phyloP scores from a whole-genome alignment of 2,329 filamentous ascomycete species.

The Epichloe sp. region DNA sequence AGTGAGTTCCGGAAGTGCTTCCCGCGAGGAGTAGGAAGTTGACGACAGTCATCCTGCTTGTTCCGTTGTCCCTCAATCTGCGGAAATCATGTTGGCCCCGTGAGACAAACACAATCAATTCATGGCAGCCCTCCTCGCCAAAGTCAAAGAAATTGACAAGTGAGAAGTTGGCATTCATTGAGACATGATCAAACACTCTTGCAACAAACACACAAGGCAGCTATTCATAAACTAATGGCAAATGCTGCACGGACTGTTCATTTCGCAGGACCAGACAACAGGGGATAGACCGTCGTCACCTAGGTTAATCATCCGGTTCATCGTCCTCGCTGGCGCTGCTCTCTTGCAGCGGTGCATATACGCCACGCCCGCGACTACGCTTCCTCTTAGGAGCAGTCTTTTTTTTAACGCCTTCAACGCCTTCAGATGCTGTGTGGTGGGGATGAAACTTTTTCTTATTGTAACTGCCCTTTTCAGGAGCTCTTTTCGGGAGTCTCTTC shows the following conservation, averaged over 20 bases:
- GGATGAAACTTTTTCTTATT: conserved; percentile 20
- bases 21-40: conserved; percentile 24
- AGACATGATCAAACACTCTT: background rate
- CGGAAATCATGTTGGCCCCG: conserved; percentile 13
- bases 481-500: conserved; percentile 54
- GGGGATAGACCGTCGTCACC: conserved; percentile 52
- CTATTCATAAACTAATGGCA: background rate
- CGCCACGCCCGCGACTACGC: conserved; percentile 16
- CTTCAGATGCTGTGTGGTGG: conserved; percentile 20
- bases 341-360: conserved; percentile 26
- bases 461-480: conserved; percentile 42
- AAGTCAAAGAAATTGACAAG: background rate
- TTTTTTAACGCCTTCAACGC: conserved; percentile 29
- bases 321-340: conserved; percentile 47
- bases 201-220: background rate
- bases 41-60: conserved; percentile 51
- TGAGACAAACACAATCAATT: background rate
- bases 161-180: background rate
- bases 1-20: conserved; percentile 12
- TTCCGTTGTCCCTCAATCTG: conserved; percentile 46
- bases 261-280: conserved; percentile 48
- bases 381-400: conserved; percentile 20
- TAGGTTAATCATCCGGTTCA: conserved; percentile 49
- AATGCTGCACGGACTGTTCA: conserved; percentile 4
- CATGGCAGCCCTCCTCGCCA: background rate